Percentiles rank a stretch among this genome's conserved stretches.
Conservation (phyloP, 1,284 basidiomycete genomes). For the Peniophora sp. region DNA sequence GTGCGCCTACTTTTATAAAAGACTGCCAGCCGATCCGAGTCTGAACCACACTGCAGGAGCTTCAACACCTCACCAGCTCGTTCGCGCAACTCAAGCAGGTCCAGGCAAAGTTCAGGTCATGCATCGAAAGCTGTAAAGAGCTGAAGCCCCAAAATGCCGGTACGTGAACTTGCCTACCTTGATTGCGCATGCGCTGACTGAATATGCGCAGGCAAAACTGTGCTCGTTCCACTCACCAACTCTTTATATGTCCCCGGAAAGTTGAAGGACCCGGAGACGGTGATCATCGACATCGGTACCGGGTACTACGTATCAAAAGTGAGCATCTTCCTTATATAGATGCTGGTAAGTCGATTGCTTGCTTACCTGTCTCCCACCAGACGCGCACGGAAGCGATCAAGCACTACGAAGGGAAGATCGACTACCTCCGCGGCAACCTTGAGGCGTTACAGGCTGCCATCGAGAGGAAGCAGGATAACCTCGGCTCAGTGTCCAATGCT, state of each 20-base stretch:
- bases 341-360: background rate
- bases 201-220: slow-evolving; percentile 62
- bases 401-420: slow-evolving; percentile 73
- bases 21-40: too few species aligned
- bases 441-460: slow-evolving; percentile 82
- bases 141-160: slow-evolving; percentile 72
- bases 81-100: slow-evolving; percentile 91
- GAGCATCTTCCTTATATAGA: slow-evolving; percentile 9
- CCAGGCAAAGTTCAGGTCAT: slow-evolving; percentile 86
- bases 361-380: slow-evolving; percentile 29
- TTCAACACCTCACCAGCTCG: slow-evolving; percentile 87
- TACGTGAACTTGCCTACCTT: slow-evolving; percentile 19
- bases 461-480: slow-evolving; percentile 83
- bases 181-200: background rate
- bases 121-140: slow-evolving; percentile 78
- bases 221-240: slow-evolving; percentile 89
- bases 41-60: slow-evolving; percentile 72
- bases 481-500: slow-evolving; percentile 65
- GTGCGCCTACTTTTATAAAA: too few species aligned
- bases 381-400: slow-evolving; percentile 71
- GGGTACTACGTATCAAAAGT: slow-evolving; percentile 97
- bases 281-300: slow-evolving; percentile 93
- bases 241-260: slow-evolving; percentile 94
- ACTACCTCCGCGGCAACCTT: slow-evolving; percentile 73
- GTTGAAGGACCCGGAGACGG: slow-evolving; percentile 75